A percentile compares a stretch with the other conserved stretches of the same genome.
phyloP scores from a whole-genome alignment of 2,329 filamentous ascomycete genomes.

The Sporothrix inflata region DNA sequence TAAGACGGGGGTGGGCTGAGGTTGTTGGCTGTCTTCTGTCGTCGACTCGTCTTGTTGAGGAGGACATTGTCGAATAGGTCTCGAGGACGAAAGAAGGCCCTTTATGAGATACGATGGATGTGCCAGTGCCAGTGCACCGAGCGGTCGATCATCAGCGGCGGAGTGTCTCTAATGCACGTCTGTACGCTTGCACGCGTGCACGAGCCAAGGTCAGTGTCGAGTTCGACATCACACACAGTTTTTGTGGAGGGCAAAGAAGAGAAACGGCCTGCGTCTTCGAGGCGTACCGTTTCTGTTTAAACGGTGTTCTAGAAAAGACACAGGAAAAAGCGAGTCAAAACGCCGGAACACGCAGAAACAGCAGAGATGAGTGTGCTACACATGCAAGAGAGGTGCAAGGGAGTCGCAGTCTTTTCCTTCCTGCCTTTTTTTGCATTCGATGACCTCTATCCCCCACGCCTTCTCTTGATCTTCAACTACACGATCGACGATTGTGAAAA shows the following conservation, averaged over 20 bases:
- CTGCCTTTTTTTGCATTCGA: too few species aligned
- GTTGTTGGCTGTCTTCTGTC: not conserved
- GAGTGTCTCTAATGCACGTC: constrained; percentile 13
- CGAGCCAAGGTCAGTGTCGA: not conserved
- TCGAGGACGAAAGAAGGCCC: not conserved
- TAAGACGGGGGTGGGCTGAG: not conserved
- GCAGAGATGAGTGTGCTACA: not conserved
- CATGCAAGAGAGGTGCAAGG: not conserved
- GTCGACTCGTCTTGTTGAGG: not conserved
- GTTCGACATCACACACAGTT: not conserved
- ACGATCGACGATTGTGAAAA: not conserved
- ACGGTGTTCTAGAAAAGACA: constrained; percentile 12
- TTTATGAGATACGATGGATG: not conserved
- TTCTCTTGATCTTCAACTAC: not conserved
- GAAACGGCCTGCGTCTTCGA: not conserved
- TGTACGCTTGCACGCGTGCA: not conserved
- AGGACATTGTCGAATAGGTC: not conserved
- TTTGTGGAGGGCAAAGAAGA: not conserved
- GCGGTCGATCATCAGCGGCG: not conserved
- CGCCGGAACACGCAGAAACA: not conserved
- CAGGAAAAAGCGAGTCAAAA: not conserved
- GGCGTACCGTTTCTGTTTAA: constrained; percentile 15
- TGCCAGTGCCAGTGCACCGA: not conserved
- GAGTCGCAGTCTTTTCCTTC: too few species aligned
- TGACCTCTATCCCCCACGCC: not conserved